Evolutionary conservation across 345 rosid species (phyloP).

Genomic region (Linum usitatissimum): DNA sequence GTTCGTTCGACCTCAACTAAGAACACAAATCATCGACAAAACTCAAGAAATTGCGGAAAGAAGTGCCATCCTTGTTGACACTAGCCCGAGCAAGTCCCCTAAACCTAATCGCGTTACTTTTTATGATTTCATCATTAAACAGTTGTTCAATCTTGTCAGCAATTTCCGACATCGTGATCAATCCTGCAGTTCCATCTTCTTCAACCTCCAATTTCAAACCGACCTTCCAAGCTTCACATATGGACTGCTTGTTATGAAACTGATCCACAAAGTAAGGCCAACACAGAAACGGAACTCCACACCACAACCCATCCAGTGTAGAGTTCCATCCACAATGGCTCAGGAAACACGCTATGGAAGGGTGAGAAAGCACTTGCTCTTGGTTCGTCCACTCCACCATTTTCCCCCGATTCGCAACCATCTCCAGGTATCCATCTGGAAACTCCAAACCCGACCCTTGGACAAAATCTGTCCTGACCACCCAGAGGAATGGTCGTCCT

Average conservation of each 20-base stretch:
- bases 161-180: too few species aligned
- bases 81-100: too few species aligned
- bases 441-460: constrained; percentile 4
- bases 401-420: constrained; percentile 27
- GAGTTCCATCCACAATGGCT: constrained; percentile 64
- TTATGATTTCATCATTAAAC: too few species aligned
- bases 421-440: constrained; percentile 15
- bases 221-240: constrained; percentile 34
- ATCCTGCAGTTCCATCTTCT: constrained; percentile 12
- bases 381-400: constrained; percentile 44
- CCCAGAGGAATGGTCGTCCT: constrained; percentile 44
- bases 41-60: too few species aligned
- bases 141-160: too few species aligned
- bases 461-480: constrained; percentile 19
- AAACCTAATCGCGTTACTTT: too few species aligned
- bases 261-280: constrained; percentile 44
- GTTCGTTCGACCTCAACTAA: too few species aligned
- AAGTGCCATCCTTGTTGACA: too few species aligned
- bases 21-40: too few species aligned
- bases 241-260: constrained; percentile 26
- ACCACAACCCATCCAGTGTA: constrained; percentile 29
- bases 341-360: constrained; percentile 37
- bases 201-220: constrained; percentile 34
- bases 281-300: constrained; percentile 45
- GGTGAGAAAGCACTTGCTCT: constrained; percentile 36